A percentile compares a stretch with the other conserved stretches of the same genome.
Conservation (phyloP, 2,329 filamentous ascomycete genomes). For the Neospermospora avenae region DNA sequence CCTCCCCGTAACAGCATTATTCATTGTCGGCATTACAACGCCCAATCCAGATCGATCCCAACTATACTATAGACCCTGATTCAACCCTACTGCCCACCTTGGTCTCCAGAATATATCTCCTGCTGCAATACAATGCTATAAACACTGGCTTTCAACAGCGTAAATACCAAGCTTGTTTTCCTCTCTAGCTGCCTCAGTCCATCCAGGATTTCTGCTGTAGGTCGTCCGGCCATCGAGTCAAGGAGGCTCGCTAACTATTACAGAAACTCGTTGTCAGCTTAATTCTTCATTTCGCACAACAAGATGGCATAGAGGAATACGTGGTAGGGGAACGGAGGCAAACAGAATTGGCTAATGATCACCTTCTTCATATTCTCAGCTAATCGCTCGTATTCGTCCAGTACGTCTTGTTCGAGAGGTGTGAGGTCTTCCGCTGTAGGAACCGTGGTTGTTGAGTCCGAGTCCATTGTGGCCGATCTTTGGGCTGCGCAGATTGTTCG, state of each 20-base stretch:
- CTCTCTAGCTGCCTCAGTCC: slow-evolving; percentile 83
- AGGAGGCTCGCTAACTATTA: slow-evolving; percentile 55
- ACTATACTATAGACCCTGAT: background rate
- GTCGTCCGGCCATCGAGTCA: slow-evolving; percentile 62
- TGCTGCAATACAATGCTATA: slow-evolving; percentile 99
- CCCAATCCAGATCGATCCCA: background rate
- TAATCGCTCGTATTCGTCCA: slow-evolving; percentile 88
- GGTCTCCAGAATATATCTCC: slow-evolving; percentile 75
- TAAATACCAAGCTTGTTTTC: slow-evolving; percentile 94
- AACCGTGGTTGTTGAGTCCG: slow-evolving; percentile 3
- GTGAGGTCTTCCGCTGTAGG: slow-evolving; percentile 51
- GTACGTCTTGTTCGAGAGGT: slow-evolving; percentile 85
- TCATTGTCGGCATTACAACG: background rate
- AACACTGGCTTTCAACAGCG: slow-evolving; percentile 93
- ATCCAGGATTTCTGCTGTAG: slow-evolving; percentile 80
- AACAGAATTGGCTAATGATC: background rate
- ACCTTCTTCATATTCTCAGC: slow-evolving; percentile 91
- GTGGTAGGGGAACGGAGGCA: background rate
- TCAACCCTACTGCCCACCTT: slow-evolving; percentile 36
- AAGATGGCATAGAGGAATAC: background rate
- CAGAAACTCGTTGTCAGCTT: background rate
- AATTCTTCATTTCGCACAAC: background rate
- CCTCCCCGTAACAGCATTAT: background rate
- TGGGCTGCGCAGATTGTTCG: background rate
- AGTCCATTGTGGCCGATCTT: background rate